phyloP scores from a whole-genome alignment of 208 protist species.

The Wallacemonas collosoma region DNA sequence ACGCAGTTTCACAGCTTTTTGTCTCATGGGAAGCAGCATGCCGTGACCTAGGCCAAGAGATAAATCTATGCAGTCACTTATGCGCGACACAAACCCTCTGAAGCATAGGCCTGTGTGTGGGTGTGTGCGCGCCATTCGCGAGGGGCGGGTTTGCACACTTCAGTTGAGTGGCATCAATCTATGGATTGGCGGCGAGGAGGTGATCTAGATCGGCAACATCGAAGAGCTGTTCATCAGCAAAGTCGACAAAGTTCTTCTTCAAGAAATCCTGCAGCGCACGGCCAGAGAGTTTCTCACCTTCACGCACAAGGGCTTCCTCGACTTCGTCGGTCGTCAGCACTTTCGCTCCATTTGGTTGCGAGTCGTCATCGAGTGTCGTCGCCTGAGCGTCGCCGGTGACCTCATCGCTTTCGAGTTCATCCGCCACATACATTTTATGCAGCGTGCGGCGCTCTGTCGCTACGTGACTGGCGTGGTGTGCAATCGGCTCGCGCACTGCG shows the following conservation, averaged over 20 bases:
- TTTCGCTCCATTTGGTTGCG: neutral
- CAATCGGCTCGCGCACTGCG: neutral
- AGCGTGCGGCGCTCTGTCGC: neutral
- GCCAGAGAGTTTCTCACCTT: constrained; percentile 58
- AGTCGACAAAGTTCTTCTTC: constrained; percentile 83
- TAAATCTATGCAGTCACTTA: too few relatives aligned
- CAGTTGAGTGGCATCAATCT: neutral
- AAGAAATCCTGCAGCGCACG: constrained; percentile 69
- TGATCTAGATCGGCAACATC: constrained; percentile 30
- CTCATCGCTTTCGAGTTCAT: constrained; percentile 5
- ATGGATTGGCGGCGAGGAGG: constrained; percentile 1
- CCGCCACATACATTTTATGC: constrained; percentile 9
- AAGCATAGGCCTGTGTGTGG: too few relatives aligned
- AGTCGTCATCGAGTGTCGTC: constrained; percentile 26
- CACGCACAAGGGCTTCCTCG: constrained; percentile 51
- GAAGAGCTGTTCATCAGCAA: constrained; percentile 54
- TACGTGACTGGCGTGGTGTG: neutral
- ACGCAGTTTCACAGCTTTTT: too few relatives aligned
- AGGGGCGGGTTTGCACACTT: too few relatives aligned
- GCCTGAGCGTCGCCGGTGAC: neutral
- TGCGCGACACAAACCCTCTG: too few relatives aligned
- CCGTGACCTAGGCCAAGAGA: too few relatives aligned
- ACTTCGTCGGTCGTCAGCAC: constrained; percentile 22
- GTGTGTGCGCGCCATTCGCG: too few relatives aligned
- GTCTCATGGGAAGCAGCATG: too few relatives aligned